Evolutionary conservation across 805 yeast species (phyloP), one percentile per base, ranked within the genome.

Genomic region (Metschnikowia aberdeeniae): DNA sequence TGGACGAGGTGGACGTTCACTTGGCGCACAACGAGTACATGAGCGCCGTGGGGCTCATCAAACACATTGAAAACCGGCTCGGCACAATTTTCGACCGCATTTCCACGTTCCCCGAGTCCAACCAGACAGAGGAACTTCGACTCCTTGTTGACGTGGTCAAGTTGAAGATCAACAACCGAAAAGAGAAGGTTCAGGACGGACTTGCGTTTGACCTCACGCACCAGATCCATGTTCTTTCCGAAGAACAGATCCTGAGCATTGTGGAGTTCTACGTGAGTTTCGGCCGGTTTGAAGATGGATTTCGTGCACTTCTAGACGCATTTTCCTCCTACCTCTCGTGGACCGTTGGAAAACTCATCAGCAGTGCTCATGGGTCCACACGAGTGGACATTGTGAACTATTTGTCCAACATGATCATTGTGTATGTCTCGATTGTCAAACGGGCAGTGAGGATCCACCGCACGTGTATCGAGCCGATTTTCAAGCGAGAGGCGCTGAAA

Each of bases 1-100:
- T 86, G 13, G 89, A 85, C 56, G 88, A 84, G 44, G 72, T 84
- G 34, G 93, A 86, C 58, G 78, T 83, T 11, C 72, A 72, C 44
- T 70, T 85, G 22, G 83, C 87, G 9, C 82, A 84, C 54, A 75
- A 78, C 43, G 72, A 75, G 44, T 83, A 75, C 54, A 63, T 59
- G 41, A 69, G 66, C 35, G 71, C 78, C 4, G 77, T 75, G 14
- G 74, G 73, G 6, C 55, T 67, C 24, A 61, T 72, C 34, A 59
- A 58, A 27, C 68, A 67, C 49, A 68, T 70, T 33, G 74, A 70
- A 43, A 52, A 55, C 11, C 63, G 66, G 43, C 51, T 71, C 17
- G 42, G 48, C 6, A 54, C 50, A 19, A 61, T 66, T 9, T 73
- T 70, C 44, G 53, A 13, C 58, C 62, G 40, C 35, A 64, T 33